phyloP scores from a whole-genome alignment of 2,329 filamentous ascomycete species.

The Amauroascus verrucosus region DNA sequence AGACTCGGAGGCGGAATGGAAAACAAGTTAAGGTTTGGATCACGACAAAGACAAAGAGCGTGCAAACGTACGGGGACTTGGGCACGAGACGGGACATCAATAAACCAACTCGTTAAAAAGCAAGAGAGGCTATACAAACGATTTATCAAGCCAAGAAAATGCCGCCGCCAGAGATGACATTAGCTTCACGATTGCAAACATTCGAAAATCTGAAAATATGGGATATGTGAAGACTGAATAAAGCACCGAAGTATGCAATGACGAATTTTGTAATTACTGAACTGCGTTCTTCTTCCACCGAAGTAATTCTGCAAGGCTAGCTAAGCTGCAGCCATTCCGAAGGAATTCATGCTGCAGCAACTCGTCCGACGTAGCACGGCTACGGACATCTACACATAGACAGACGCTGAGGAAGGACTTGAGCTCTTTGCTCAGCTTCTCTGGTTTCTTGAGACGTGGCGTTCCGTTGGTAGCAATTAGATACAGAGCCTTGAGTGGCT shows the following conservation, averaged over 20 bases:
- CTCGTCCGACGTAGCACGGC: constrained; percentile 81
- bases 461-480: constrained; percentile 97
- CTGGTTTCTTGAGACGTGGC: constrained; percentile 91
- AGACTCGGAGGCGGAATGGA: background rate
- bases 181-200: background rate
- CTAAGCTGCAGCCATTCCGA: constrained; percentile 75
- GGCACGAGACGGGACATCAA: background rate
- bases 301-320: constrained; percentile 74
- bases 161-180: background rate
- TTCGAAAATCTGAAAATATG: background rate
- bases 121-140: background rate
- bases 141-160: constrained; percentile 3
- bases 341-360: constrained; percentile 87
- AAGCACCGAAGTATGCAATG: constrained; percentile 12
- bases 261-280: constrained; percentile 23
- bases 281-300: constrained; percentile 48
- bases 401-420: constrained; percentile 96
- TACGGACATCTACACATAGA: constrained; percentile 92
- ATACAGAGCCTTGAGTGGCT: constrained; percentile 92
- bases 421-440: constrained; percentile 94
- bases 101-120: constrained; percentile 2
- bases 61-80: background rate
- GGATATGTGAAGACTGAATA: background rate
- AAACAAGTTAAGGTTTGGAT: background rate
- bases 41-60: background rate